phyloP scores from a whole-genome alignment of 2,329 filamentous ascomycete species.

The Dactylellina haptotyla region DNA sequence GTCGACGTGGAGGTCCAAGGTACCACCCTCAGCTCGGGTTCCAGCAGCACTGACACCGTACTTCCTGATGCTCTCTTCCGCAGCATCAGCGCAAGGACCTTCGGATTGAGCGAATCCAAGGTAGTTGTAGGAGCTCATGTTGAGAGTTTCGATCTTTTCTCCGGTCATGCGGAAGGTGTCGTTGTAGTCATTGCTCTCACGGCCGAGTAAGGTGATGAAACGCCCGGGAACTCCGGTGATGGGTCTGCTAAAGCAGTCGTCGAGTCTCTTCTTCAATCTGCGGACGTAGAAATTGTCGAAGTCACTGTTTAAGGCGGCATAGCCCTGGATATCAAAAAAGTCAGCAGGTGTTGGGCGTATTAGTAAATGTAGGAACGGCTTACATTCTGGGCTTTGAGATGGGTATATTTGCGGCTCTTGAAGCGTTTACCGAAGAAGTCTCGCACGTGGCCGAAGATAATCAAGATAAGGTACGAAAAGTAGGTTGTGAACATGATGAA shows the following conservation, averaged over 20 bases:
- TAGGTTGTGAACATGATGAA: conserved; percentile 98
- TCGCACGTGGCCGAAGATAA: conserved; percentile 91
- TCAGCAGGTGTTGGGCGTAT: conserved; percentile 14
- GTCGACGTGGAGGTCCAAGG: conserved; percentile 84
- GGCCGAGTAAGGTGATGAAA: conserved; percentile 91
- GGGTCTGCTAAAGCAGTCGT: conserved; percentile 94
- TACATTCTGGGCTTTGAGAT: conserved; percentile 78
- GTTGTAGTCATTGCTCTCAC: conserved; percentile 91
- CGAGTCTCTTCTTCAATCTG: conserved; percentile 89
- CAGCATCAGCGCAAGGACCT: conserved; percentile 91
- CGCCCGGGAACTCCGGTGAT: conserved; percentile 93
- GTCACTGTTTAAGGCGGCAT: conserved; percentile 94
- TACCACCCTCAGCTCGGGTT: conserved; percentile 83
- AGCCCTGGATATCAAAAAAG: conserved; percentile 67
- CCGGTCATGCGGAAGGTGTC: conserved; percentile 87
- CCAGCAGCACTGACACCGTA: conserved; percentile 86
- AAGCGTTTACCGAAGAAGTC: conserved; percentile 99
- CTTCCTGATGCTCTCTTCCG: conserved; percentile 83
- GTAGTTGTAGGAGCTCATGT: conserved; percentile 99
- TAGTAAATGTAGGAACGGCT: conserved; percentile 9
- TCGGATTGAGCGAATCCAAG: conserved; percentile 98
- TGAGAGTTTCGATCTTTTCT: conserved; percentile 91
- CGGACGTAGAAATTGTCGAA: conserved; percentile 99
- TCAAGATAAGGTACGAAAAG: conserved; percentile 95
- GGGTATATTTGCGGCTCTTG: conserved; percentile 83